A percentile compares a stretch with the other conserved stretches of the same genome.
These are phyloP conservation scores for Penicillium sp. DNA, from an alignment of 2,329 filamentous ascomycete species.

Conservation along the genomic window DNA sequence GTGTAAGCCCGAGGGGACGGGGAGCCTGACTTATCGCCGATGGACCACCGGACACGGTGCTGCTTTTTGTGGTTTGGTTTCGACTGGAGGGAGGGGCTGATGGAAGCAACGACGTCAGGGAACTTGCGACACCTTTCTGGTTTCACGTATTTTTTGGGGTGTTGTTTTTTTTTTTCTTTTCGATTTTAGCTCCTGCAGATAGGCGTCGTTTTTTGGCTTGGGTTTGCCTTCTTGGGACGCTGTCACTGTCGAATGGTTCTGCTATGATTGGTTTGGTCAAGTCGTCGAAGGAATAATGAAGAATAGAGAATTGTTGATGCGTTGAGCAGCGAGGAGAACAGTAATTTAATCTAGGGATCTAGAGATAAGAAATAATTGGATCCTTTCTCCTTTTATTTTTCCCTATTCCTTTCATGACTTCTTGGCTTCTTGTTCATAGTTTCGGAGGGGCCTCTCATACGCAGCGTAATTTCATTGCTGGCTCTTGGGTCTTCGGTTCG, in stretches of 20 bases:
- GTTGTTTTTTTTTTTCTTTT: slow-evolving; percentile 4
- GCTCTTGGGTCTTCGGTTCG: background rate
- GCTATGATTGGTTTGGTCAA: background rate
- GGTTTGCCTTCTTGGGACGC: background rate
- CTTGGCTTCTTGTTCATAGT: background rate
- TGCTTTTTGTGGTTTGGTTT: background rate
- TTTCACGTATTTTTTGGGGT: slow-evolving; percentile 20
- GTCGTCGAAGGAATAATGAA: background rate
- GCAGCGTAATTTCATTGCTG: background rate
- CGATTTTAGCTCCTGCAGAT: background rate
- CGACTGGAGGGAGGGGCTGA: background rate
- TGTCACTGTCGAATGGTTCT: background rate
- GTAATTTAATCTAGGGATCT: background rate
- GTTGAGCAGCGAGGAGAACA: background rate
- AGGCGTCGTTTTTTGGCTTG: background rate
- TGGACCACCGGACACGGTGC: background rate
- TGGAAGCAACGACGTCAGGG: slow-evolving; percentile 17
- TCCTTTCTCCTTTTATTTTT: background rate
- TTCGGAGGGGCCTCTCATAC: background rate
- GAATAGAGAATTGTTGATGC: background rate
- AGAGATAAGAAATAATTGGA: background rate
- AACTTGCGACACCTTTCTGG: slow-evolving; percentile 11
- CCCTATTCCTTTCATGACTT: background rate
- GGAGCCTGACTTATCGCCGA: background rate
- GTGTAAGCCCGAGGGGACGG: slow-evolving; percentile 18